Evolutionary conservation across 441 rosid genomes (phyloP).

Genomic region (Corymbia calophylla): DNA sequence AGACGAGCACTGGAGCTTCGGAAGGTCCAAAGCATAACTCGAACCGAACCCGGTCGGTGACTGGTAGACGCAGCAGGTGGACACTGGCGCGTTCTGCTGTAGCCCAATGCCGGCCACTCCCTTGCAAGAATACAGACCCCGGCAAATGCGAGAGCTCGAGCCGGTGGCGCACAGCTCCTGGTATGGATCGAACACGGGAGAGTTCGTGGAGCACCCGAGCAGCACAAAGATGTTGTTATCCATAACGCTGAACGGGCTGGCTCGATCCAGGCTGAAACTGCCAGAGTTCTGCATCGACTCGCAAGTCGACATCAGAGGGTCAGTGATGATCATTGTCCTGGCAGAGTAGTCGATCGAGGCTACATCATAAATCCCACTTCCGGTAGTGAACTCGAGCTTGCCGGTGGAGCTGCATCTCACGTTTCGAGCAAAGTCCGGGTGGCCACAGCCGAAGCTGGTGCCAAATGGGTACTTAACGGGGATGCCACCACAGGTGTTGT

Average conservation of each 20-base stretch:
- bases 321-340: conserved; percentile 30
- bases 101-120: conserved; percentile 51
- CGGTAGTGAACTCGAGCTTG: conserved; percentile 44
- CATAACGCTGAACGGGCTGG: conserved; percentile 46
- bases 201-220: conserved; percentile 61
- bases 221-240: conserved; percentile 42
- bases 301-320: conserved; percentile 66
- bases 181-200: conserved; percentile 51
- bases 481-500: conserved; percentile 30
- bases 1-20: conserved; percentile 59
- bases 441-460: conserved; percentile 54
- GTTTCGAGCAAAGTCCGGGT: conserved; percentile 48
- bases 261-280: conserved; percentile 45
- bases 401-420: conserved; percentile 36
- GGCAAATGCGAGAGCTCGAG: conserved; percentile 53
- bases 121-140: conserved; percentile 56
- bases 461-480: conserved; percentile 51
- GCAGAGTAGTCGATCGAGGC: conserved; percentile 42
- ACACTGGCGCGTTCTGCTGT: conserved; percentile 38
- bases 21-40: conserved; percentile 52
- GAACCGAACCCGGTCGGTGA: conserved; percentile 38
- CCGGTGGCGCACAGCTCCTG: conserved; percentile 48
- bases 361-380: conserved; percentile 37
- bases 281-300: conserved; percentile 63
- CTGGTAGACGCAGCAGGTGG: conserved; percentile 59